A percentile compares a stretch with the other conserved stretches of the same genome.
Evolutionary conservation across 2,329 filamentous ascomycete species (phyloP).

Genomic region (Stachybotrys chlorohalonatus): DNA sequence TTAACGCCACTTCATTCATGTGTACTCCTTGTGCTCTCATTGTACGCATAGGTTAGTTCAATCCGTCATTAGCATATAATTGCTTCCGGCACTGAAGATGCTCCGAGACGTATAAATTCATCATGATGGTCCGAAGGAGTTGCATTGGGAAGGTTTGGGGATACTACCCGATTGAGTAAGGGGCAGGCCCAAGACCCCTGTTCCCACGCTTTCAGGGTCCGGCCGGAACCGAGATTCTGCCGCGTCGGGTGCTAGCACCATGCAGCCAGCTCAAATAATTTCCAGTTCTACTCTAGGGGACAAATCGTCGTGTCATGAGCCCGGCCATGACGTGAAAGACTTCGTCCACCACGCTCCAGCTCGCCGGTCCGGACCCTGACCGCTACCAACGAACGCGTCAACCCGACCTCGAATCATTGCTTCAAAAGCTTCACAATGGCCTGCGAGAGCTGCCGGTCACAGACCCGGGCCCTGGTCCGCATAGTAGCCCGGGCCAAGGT

Average conservation of each 20-base stretch:
- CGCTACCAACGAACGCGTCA: too few relatives aligned
- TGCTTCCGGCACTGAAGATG: too few relatives aligned
- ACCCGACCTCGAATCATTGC: too few relatives aligned
- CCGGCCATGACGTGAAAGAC: slow-evolving; percentile 20
- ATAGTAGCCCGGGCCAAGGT: slow-evolving; percentile 16
- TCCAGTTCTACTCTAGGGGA: not conserved
- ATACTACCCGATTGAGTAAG: too few relatives aligned
- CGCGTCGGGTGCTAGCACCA: slow-evolving; percentile 13
- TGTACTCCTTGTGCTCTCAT: too few relatives aligned
- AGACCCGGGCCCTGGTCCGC: slow-evolving; percentile 30
- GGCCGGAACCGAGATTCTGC: slow-evolving; percentile 13
- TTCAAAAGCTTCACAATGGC: slow-evolving; percentile 27
- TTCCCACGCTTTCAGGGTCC: not conserved
- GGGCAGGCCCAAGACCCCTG: too few relatives aligned
- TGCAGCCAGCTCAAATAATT: not conserved
- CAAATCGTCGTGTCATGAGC: slow-evolving; percentile 15
- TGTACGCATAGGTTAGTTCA: too few relatives aligned
- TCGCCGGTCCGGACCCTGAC: not conserved
- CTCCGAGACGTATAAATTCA: too few relatives aligned
- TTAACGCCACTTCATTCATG: too few relatives aligned
- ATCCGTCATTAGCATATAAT: too few relatives aligned
- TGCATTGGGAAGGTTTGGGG: too few relatives aligned
- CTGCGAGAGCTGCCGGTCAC: slow-evolving; percentile 37
- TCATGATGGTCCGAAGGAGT: too few relatives aligned
- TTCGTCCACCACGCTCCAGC: slow-evolving; percentile 1